Percentiles rank a stretch among this genome's conserved stretches.
Evolutionary conservation across 163 green algal genomes (phyloP).

Genomic region (Smithsoniella earleae): DNA sequence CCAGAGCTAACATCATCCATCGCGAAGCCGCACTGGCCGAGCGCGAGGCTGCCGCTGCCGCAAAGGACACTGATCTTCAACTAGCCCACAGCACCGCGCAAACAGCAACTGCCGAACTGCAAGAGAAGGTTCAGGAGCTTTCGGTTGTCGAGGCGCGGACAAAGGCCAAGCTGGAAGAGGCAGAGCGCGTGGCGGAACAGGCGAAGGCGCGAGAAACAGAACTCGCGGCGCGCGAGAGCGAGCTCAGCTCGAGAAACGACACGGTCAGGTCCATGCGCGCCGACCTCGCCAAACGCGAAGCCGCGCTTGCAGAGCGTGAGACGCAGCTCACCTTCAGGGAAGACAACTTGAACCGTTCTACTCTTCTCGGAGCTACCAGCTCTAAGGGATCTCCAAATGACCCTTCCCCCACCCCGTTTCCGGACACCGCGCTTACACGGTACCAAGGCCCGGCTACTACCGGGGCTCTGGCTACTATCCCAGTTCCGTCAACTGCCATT

Average conservation of each 20-base stretch:
- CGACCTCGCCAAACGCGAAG: not conserved
- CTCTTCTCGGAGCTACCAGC: too few species aligned
- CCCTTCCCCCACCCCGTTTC: too few species aligned
- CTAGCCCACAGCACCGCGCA: slow-evolving; percentile 17
- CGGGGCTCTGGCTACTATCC: too few species aligned
- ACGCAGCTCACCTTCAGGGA: too few species aligned
- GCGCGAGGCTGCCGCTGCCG: slow-evolving; percentile 2
- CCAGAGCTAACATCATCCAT: not conserved
- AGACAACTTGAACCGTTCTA: too few species aligned
- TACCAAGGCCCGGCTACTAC: too few species aligned
- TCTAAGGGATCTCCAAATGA: too few species aligned
- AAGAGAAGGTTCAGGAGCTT: too few species aligned
- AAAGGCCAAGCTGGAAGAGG: not conserved
- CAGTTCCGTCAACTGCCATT: too few species aligned
- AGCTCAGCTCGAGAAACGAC: not conserved
- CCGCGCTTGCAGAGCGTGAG: not conserved
- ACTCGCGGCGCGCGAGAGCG: not conserved
- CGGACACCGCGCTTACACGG: too few species aligned
- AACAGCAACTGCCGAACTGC: not conserved
- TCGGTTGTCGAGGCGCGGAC: too few species aligned
- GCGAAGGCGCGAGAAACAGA: not conserved
- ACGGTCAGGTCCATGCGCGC: not conserved
- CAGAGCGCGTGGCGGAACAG: not conserved
- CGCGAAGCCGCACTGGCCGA: not conserved
- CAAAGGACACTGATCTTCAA: not conserved